Percentiles rank a stretch among this genome's conserved stretches.
Evolutionary conservation across 192 early-diverging fungal species (phyloP).

Genomic region (Backusella tarrabulga): DNA sequence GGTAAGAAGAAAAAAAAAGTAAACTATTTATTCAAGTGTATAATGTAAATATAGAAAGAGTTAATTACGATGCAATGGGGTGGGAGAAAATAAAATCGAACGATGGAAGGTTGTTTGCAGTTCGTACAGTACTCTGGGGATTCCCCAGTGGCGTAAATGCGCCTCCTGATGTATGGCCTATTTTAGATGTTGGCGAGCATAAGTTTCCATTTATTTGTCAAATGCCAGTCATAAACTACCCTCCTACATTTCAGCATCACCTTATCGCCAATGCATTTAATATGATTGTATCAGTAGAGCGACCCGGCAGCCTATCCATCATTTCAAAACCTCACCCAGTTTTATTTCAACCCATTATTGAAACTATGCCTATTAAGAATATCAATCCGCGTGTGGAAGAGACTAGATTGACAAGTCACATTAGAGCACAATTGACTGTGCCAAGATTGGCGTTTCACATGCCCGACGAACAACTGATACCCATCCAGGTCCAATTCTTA

Average conservation of each 20-base stretch:
- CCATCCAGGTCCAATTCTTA: not conserved
- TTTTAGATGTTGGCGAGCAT: slow-evolving; percentile 20
- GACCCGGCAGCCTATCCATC: not conserved
- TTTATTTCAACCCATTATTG: slow-evolving; percentile 9
- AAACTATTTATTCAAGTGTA: not conserved
- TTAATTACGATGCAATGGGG: slow-evolving; percentile 28
- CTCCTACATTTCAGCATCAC: slow-evolving; percentile 20
- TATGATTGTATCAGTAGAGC: slow-evolving; percentile 16
- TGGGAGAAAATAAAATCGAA: slow-evolving; percentile 21
- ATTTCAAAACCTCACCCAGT: not conserved
- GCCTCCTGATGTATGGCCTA: slow-evolving; percentile 13
- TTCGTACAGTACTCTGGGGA: slow-evolving; percentile 20
- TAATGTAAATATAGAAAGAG: slow-evolving; percentile 17
- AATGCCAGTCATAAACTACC: slow-evolving; percentile 35
- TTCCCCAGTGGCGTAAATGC: not conserved
- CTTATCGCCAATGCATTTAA: slow-evolving; percentile 15
- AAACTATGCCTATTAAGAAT: slow-evolving; percentile 14
- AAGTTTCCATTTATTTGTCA: slow-evolving; percentile 28
- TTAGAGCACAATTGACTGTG: not conserved
- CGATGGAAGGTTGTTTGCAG: slow-evolving; percentile 28
- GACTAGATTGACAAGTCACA: slow-evolving; percentile 1
- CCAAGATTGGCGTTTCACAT: slow-evolving; percentile 11
- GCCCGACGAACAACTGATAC: not conserved
- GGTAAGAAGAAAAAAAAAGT: slow-evolving; percentile 1
- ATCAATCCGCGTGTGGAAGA: not conserved